Percentiles rank a stretch among this genome's conserved stretches.
These are phyloP conservation scores for Escovopsis sp. DNA, from an alignment of 2,329 filamentous ascomycete genomes.

Conservation along the genomic window DNA sequence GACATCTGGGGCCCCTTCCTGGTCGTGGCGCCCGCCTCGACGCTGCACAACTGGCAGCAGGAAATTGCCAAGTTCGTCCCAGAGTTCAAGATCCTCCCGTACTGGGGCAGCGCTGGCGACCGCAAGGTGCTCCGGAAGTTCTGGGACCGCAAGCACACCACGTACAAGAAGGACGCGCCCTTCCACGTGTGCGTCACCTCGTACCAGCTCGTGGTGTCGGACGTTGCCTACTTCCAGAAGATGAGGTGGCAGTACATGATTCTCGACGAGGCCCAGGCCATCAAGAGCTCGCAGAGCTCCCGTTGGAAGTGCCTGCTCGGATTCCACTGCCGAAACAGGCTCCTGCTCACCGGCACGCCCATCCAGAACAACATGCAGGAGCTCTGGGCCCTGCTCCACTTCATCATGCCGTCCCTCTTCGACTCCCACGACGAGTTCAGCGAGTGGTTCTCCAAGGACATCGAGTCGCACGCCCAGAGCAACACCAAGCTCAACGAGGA, in stretches of 20 bases:
- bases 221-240: slow-evolving; percentile 96
- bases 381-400: slow-evolving; percentile 91
- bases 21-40: slow-evolving; percentile 90
- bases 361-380: slow-evolving; percentile 99
- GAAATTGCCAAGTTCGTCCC: slow-evolving; percentile 94
- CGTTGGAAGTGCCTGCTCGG: slow-evolving; percentile 91
- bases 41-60: slow-evolving; percentile 98
- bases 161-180: slow-evolving; percentile 80
- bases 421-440: slow-evolving; percentile 88
- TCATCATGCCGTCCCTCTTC: slow-evolving; percentile 99
- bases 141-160: slow-evolving; percentile 96
- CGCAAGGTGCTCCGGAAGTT: slow-evolving; percentile 95
- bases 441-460: slow-evolving; percentile 90
- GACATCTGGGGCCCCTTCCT: slow-evolving; percentile 97
- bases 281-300: slow-evolving; percentile 94
- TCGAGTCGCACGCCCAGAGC: slow-evolving; percentile 95
- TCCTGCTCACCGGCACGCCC: slow-evolving; percentile 87
- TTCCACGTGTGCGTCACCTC: slow-evolving; percentile 96
- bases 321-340: slow-evolving; percentile 89
- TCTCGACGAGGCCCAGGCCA: slow-evolving; percentile 92
- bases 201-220: slow-evolving; percentile 91
- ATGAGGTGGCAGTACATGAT: slow-evolving; percentile 99
- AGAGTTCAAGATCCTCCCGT: slow-evolving; percentile 84
- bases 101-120: slow-evolving; percentile 91
- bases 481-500: slow-evolving; percentile 99